Base-by-base conservation (phyloP, 2,329 filamentous ascomycete species). In the Cytospora leucostoma region DNA sequence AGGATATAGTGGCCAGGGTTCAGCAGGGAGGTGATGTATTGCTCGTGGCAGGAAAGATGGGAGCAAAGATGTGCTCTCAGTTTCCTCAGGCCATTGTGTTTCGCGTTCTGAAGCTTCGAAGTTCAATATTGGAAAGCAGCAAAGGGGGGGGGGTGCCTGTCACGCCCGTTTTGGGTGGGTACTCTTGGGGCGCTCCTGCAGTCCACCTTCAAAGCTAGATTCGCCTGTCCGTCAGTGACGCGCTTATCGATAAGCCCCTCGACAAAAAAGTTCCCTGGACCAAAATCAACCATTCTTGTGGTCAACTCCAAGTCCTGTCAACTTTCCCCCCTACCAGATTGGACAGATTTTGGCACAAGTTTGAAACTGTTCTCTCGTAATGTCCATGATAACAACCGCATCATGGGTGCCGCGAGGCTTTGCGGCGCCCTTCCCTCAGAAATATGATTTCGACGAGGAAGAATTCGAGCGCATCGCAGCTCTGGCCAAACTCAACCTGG, bases 351-450 rank as follows among this genome's bases (percentile, higher is more conserved):
- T 21, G 35, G 27, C 37, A 37, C 61, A 58, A 52, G 32, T 32
- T 57, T 44, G 33, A 34, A 38, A 6, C 40, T 21, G 21, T 33
- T 8, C 55, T n/a, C 21, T 66, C 73, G 73, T 68, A 57, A 85
- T 84, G 82, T 89, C 88, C 70, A 93, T 92, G 89, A 91, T 92
- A 67, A 91, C 90, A 56, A 86, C 88, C 27, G 86, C 89, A 21
- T 78, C 88, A 58, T 93, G 90, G 90, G 89, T 92, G 73, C 88
- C 88, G 70, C 85, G 90, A 64, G 90, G 90, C 58, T 90, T 90
- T 71, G 88, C 90, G 61, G 89, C 90, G 54, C 88, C 88, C 56
- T 92, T 92, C 70, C 90, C 90, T 17, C 82, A 84, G 49, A 91
- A 90, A 75, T 91, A 91, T 74, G 85, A 88, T 64, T 86, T 93